Evolutionary conservation across 768 basidiomycete species (phyloP).

Genomic region (Peribolospora kevripleyi): DNA sequence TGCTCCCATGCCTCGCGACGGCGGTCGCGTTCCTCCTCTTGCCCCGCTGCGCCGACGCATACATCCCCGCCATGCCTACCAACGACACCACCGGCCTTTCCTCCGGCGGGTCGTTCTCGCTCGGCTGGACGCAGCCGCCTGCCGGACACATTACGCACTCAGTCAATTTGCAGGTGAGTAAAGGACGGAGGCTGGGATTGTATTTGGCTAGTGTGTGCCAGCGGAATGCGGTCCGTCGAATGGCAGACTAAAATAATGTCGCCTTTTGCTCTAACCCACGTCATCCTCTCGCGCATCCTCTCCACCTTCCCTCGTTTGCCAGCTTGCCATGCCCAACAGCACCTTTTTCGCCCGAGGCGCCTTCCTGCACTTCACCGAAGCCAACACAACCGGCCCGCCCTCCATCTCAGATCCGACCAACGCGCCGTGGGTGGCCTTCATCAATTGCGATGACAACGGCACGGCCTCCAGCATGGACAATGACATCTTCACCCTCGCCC

Average conservation of each 20-base stretch:
- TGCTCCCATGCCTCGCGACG: not conserved
- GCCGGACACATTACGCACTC: not conserved
- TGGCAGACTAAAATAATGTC: slow-evolving; percentile 13
- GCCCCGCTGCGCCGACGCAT: slow-evolving; percentile 1
- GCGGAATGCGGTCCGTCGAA: slow-evolving; percentile 21
- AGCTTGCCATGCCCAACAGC: not conserved
- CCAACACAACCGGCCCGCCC: slow-evolving; percentile 11
- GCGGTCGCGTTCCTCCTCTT: not conserved
- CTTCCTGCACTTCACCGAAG: slow-evolving; percentile 60
- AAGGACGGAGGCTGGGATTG: slow-evolving; percentile 19
- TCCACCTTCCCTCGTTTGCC: not conserved
- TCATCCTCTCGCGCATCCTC: slow-evolving; percentile 6
- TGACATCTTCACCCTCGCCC: slow-evolving; percentile 64
- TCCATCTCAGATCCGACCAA: slow-evolving; percentile 23
- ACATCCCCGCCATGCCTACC: not conserved
- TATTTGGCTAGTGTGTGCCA: slow-evolving; percentile 31
- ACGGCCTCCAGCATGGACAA: slow-evolving; percentile 24
- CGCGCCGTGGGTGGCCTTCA: slow-evolving; percentile 77
- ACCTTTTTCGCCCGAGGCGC: slow-evolving; percentile 34
- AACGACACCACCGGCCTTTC: not conserved
- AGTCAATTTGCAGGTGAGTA: no score
- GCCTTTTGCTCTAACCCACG: slow-evolving; percentile 23
- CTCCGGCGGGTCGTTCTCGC: not conserved
- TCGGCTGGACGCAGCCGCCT: slow-evolving; percentile 3
- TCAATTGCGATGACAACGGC: slow-evolving; percentile 56